These are phyloP conservation scores for Vigna radiata DNA, from an alignment of 306 rosid species.

Conservation along the genomic window DNA sequence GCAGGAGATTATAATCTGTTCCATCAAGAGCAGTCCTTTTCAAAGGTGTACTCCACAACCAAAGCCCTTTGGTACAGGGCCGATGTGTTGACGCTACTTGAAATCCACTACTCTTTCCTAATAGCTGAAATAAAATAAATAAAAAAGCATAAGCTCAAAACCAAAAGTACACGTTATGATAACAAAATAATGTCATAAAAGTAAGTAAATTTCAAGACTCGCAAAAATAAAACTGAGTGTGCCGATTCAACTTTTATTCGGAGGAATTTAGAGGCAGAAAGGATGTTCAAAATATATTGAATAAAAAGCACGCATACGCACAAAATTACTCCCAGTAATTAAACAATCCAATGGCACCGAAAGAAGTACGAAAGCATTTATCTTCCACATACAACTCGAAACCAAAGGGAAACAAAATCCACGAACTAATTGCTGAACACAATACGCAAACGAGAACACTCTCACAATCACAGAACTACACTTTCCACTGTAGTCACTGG, in stretches of 20 bases:
- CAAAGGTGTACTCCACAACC: conserved; percentile 95
- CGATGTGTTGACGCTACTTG: conserved; percentile 91
- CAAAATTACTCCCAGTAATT: conserved; percentile 18
- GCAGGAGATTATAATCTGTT: conserved; percentile 82
- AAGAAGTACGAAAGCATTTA: neutral
- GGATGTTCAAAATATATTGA: too few species aligned
- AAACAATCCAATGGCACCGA: neutral
- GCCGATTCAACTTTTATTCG: too few species aligned
- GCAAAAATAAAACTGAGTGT: neutral
- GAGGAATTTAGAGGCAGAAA: too few species aligned
- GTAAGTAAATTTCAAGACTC: neutral
- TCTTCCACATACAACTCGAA: neutral
- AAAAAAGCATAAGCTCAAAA: conserved; percentile 30
- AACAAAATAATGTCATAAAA: too few species aligned
- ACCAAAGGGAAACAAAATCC: conserved; percentile 13
- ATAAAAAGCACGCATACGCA: neutral
- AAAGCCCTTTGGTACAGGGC: conserved; percentile 97
- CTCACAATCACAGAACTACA: conserved; percentile 21
- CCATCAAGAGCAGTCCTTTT: conserved; percentile 96
- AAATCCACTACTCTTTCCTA: conserved; percentile 93
- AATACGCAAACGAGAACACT: neutral
- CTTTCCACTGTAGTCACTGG: conserved; percentile 18
- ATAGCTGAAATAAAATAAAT: conserved; percentile 58
- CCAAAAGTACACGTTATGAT: neutral
- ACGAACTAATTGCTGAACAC: neutral